Base-by-base conservation (phyloP, 2,329 filamentous ascomycete species). In the Cladosporium sp. region DNA sequence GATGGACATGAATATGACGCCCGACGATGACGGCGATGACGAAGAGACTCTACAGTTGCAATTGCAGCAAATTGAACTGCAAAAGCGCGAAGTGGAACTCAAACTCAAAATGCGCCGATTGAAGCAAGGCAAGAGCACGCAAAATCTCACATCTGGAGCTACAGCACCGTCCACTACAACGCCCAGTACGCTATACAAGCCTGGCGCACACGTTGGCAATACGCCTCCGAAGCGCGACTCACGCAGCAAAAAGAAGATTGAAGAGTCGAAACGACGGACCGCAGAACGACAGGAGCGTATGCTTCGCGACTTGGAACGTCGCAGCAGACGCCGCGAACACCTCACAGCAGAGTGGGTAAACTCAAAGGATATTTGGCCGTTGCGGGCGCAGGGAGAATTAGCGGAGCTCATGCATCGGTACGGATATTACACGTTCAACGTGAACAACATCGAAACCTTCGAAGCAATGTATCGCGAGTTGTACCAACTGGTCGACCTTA, bases 341-440 rank as follows among this genome's bases (percentile, higher is more conserved):
- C 68, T 78, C 24, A 77, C 75, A 2, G 75, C 76, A 8, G 76
- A 78, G 59, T 78, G 76, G 76, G 76, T 78, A 14, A 71, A 74
- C 66, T 76, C 73, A 67, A 76, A 77, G 65, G 75, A 77, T 65
- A 76, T 77, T 30, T 78, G 76, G 76, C 76, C 76, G 10, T 68
- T 77, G 38, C 74, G 75, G 34, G 75, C 75, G 12, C 76, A 78
- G 65, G 69, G 70, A 11, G 54, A 75, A 28, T 71, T 78, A 11
- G 75, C 75, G n/a, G 70, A 77, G 28, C 69, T 77, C 52, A 78
- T 78, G 76, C 76, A 77, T 65, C 74, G 74, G 59, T 76, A 77
- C 58, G 70, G 68, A 41, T 75, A 70, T 60, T 78, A 77, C 65
- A 69, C 75, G 3, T 77, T 73, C 68, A 74, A 67, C 30, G 73